phyloP scores from a whole-genome alignment of 305 asterid genomes.

The Fraxinus ornus region DNA sequence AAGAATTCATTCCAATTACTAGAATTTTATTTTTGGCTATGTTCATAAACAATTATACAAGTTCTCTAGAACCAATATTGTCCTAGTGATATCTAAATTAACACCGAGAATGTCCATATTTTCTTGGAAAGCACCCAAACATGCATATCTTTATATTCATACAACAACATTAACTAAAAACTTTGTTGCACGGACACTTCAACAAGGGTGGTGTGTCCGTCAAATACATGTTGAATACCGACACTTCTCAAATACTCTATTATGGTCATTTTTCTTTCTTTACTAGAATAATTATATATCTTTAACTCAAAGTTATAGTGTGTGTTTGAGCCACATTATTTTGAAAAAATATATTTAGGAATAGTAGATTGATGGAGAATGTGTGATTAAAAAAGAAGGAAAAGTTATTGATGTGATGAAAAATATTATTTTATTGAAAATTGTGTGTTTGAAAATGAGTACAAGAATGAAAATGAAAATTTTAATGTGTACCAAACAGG shows the following conservation, averaged over 20 bases:
- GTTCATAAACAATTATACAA: background rate
- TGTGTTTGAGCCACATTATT: too few relatives aligned
- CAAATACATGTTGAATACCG: background rate
- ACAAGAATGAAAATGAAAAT: too few relatives aligned
- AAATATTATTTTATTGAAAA: too few relatives aligned
- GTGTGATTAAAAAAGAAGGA: too few relatives aligned
- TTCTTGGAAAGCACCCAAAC: background rate
- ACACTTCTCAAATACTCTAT: background rate
- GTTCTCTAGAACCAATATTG: background rate
- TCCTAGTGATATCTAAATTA: background rate
- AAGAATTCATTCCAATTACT: background rate
- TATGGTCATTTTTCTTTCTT: background rate
- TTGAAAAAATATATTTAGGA: too few relatives aligned
- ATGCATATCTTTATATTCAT: background rate
- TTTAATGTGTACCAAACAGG: too few relatives aligned
- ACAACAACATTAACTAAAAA: background rate
- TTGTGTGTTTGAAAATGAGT: too few relatives aligned
- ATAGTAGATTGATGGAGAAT: too few relatives aligned
- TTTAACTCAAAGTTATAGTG: too few relatives aligned
- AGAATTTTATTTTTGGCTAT: background rate
- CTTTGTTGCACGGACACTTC: background rate
- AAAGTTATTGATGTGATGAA: too few relatives aligned
- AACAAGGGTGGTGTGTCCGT: background rate
- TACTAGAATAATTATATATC: background rate
- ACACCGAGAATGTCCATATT: background rate